These are phyloP conservation scores for Oryza meridionalis DNA, from an alignment of 176 grass and related monocot genomes.

Conservation along the genomic window DNA sequence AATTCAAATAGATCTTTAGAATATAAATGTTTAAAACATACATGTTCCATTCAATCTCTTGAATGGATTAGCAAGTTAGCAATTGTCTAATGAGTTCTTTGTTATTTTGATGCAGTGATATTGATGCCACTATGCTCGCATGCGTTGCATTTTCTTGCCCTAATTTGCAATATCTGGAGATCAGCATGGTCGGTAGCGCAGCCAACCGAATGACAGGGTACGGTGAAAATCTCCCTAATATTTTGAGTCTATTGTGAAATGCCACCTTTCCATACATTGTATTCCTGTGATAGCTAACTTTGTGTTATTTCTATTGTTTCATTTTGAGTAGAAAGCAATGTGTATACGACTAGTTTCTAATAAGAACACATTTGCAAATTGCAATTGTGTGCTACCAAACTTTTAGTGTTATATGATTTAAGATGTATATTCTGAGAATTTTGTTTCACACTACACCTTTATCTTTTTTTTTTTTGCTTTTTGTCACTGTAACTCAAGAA, in stretches of 20 bases:
- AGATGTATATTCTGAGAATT: neutral
- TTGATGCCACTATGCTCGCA: conserved; percentile 72
- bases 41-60: conserved; percentile 8
- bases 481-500: neutral
- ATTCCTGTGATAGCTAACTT: neutral
- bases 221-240: neutral
- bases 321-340: neutral
- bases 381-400: neutral
- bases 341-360: conserved; percentile 13
- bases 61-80: no score
- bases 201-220: conserved; percentile 91
- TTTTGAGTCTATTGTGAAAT: neutral
- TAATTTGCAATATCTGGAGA: conserved; percentile 70
- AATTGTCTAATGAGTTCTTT: no score
- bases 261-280: conserved; percentile 6
- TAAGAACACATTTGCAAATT: neutral
- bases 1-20: neutral
- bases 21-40: neutral
- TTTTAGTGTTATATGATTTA: neutral
- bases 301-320: neutral
- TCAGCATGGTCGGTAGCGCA: conserved; percentile 52
- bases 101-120: conserved; percentile 67
- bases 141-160: conserved; percentile 89
- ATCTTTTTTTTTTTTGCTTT: neutral
- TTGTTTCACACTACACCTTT: conserved; percentile 18